Base-by-base conservation (phyloP, 2,329 filamentous ascomycete genomes). In the Cercospora sp. region DNA sequence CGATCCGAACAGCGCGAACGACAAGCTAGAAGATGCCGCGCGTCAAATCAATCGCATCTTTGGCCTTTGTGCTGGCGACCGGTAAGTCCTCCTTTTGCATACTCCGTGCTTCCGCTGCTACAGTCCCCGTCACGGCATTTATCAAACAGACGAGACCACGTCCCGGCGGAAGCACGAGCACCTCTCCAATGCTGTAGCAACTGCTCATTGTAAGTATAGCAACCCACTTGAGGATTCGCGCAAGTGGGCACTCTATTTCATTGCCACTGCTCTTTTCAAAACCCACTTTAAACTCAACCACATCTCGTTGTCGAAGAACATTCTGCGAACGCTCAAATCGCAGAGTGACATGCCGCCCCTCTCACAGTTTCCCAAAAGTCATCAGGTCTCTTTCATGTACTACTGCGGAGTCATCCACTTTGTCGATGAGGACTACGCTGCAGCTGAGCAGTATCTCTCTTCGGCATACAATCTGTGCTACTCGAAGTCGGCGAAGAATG, bases 231-330 rank as follows among this genome's bases (percentile, higher is more conserved):
- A 93, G 76, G 91, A 96, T 75, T 97, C 94, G 8, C 89, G 95
- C 64, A 99, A 98, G 87, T 99, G 95, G 95, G 96, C 93, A 6
- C 91, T 97, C 59, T 99, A 99, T 82, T 94, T 93, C 79, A 90
- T 94, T 72, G 93, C 94, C 76, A 98, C 97, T 77, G 86, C 99
- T 7, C 85, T 97, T 13, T 99, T 99, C 87, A 98, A 98, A 81
- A 98, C 94, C 1, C 97, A 98, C 80, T 99, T 99, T 75, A 75
- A 86, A 83, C 84, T 98, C 70, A 97, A 96, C 81, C 92, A 91
- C 36, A 90, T 96, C 66, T 89, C 89, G n/a, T 84, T 98, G 20
- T 96, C 90, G 18, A 93, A 95, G 78, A 97, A 95, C 72, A 90
- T 98, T 60, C 84, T 99, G 58, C 92, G 90, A 72, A 93, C 93